These are phyloP conservation scores for Ascosphaera apis DNA, from an alignment of 2,329 filamentous ascomycete species.

Conservation along the genomic window DNA sequence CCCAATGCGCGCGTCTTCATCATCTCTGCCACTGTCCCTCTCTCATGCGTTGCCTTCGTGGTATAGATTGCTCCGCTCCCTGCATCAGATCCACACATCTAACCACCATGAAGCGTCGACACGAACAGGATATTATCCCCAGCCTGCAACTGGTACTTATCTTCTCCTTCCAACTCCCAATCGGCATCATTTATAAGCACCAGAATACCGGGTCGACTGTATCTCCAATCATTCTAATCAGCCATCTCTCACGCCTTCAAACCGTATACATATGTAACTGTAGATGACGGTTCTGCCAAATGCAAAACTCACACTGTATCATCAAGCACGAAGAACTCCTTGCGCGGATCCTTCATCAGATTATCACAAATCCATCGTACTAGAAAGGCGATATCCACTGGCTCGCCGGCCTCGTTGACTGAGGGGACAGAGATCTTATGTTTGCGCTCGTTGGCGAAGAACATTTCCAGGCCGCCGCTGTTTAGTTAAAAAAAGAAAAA, in stretches of 20 bases:
- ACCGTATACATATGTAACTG: no score
- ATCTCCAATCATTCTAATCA: conserved; percentile 9
- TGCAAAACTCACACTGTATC: conserved; percentile 51
- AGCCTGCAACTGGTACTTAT: conserved; percentile 59
- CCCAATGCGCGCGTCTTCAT: no score
- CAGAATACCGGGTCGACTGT: conserved; percentile 76
- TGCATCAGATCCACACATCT: no score
- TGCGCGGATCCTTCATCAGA: conserved; percentile 63
- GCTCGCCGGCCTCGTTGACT: conserved; percentile 32
- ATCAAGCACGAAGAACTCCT: conserved; percentile 76
- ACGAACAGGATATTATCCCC: conserved; percentile 88
- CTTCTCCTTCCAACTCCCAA: conserved; percentile 94
- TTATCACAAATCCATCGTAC: conserved; percentile 58
- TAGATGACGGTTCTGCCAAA: no score
- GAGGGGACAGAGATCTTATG: conserved; percentile 48
- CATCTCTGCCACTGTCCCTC: no score
- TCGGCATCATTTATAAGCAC: conserved; percentile 95
- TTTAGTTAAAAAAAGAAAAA: no score
- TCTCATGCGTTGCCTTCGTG: no score
- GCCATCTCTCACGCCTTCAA: no score
- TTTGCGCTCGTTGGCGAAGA: conserved; percentile 64
- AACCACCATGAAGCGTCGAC: conserved; percentile 87
- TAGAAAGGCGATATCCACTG: conserved; percentile 49
- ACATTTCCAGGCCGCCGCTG: conserved; percentile 80
- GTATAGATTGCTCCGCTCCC: no score